Percentiles rank a stretch among this genome's conserved stretches.
These are phyloP conservation scores for Clavispora fructus DNA, from an alignment of 805 yeast genomes.

Conservation along the genomic window DNA sequence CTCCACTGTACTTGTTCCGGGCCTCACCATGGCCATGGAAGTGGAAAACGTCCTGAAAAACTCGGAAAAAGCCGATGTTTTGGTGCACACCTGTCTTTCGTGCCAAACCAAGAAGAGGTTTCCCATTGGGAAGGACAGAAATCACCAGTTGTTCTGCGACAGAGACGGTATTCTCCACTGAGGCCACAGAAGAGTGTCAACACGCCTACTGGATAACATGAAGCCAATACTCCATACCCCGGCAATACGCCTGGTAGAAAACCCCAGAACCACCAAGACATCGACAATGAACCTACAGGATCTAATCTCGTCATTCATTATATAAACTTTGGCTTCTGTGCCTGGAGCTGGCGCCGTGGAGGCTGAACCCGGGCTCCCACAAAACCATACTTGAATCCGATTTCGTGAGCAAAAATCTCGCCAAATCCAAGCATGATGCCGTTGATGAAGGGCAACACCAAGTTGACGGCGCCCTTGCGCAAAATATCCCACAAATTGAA, in stretches of 20 bases:
- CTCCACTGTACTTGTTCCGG: constrained; percentile 46
- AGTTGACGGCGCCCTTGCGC: constrained; percentile 60
- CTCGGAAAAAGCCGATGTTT: constrained; percentile 36
- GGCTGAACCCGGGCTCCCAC: constrained; percentile 59
- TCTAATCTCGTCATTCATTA: background rate
- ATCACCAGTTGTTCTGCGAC: constrained; percentile 45
- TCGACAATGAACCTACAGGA: too few species aligned
- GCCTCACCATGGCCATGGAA: constrained; percentile 33
- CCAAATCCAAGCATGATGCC: constrained; percentile 97
- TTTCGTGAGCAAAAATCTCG: constrained; percentile 87
- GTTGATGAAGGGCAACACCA: constrained; percentile 81
- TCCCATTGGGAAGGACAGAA: constrained; percentile 55
- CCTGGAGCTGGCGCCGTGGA: constrained; percentile 12
- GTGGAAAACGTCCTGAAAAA: constrained; percentile 40
- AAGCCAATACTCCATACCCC: too few species aligned
- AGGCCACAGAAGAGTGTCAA: too few species aligned
- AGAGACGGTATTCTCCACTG: constrained; percentile 6
- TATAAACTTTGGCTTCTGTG: background rate
- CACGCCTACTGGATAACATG: too few species aligned
- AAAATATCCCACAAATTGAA: constrained; percentile 35
- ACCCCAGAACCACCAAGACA: too few species aligned
- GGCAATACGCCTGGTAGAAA: too few species aligned
- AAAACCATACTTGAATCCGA: constrained; percentile 79
- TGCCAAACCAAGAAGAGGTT: constrained; percentile 54
- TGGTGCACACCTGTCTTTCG: constrained; percentile 43